Percentiles rank a stretch among this genome's conserved stretches.
These are phyloP conservation scores for Aspergillus spinulosporus DNA, from an alignment of 2,329 filamentous ascomycete species.

Conservation along the genomic window DNA sequence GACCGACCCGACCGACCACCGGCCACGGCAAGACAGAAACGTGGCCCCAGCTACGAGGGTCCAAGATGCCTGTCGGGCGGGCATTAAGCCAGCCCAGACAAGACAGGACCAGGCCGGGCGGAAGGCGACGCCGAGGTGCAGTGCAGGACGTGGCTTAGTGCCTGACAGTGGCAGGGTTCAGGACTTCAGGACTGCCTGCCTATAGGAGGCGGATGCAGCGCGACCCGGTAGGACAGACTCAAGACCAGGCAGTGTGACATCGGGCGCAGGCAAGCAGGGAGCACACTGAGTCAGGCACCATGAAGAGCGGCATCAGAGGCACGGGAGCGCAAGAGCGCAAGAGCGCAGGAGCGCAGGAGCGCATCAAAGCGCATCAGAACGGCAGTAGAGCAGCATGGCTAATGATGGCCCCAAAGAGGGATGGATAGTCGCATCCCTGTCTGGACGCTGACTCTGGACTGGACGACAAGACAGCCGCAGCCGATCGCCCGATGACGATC, in stretches of 20 bases:
- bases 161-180: not conserved
- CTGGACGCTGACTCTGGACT: not conserved
- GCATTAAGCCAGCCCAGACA: not conserved
- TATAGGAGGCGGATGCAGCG: not conserved
- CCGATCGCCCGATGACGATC: not conserved
- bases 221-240: not conserved
- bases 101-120: too few species aligned
- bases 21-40: not conserved
- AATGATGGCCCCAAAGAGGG: not conserved
- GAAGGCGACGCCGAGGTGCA: not conserved
- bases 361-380: not conserved
- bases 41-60: not conserved
- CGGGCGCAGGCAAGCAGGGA: not conserved
- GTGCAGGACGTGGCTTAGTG: not conserved
- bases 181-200: not conserved
- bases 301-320: not conserved
- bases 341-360: not conserved
- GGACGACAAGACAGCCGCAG: not conserved
- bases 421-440: not conserved
- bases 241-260: not conserved
- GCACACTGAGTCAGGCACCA: not conserved
- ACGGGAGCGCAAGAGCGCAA: not conserved
- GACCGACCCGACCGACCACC: too few species aligned
- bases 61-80: not conserved
- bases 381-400: too few species aligned